Percentiles rank a stretch among this genome's conserved stretches.
Conservation (phyloP, 345 rosid species). For the Salix purpurea region DNA sequence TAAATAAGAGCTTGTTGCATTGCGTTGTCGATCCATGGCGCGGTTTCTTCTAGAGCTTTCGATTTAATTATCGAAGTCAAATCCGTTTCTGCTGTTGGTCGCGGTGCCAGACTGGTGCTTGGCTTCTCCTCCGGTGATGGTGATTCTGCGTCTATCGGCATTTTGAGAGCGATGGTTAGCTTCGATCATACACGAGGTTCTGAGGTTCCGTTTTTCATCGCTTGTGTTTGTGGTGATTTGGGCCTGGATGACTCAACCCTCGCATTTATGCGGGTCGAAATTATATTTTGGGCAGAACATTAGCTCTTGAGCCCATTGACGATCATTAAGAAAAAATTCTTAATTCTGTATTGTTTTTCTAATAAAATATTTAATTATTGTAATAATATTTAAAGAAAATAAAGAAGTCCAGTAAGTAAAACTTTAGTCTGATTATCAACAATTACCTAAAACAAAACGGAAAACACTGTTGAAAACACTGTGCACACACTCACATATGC, state of each 20-base stretch:
- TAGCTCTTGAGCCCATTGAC: background rate
- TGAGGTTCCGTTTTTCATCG: background rate
- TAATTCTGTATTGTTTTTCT: too few relatives aligned
- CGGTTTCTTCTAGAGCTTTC: constrained; percentile 40
- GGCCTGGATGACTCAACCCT: background rate
- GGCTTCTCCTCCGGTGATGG: constrained; percentile 35
- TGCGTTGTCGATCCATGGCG: constrained; percentile 72
- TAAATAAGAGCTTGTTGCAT: constrained; percentile 55
- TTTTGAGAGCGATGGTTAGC: constrained; percentile 5
- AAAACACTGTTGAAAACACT: too few relatives aligned
- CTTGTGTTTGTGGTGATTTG: background rate
- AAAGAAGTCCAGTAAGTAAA: too few relatives aligned
- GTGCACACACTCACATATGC: too few relatives aligned
- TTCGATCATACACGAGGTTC: background rate
- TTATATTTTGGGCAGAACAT: background rate
- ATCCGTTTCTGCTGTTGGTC: background rate
- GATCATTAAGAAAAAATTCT: too few relatives aligned
- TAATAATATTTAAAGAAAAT: too few relatives aligned
- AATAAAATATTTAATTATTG: too few relatives aligned
- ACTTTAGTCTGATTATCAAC: too few relatives aligned
- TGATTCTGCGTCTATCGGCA: constrained; percentile 48
- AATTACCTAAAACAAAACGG: too few relatives aligned
- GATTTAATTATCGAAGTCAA: constrained; percentile 27
- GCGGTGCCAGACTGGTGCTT: constrained; percentile 4
- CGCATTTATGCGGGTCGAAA: background rate